phyloP scores from a whole-genome alignment of 306 rosid genomes.

The Begonia loranthoides region DNA sequence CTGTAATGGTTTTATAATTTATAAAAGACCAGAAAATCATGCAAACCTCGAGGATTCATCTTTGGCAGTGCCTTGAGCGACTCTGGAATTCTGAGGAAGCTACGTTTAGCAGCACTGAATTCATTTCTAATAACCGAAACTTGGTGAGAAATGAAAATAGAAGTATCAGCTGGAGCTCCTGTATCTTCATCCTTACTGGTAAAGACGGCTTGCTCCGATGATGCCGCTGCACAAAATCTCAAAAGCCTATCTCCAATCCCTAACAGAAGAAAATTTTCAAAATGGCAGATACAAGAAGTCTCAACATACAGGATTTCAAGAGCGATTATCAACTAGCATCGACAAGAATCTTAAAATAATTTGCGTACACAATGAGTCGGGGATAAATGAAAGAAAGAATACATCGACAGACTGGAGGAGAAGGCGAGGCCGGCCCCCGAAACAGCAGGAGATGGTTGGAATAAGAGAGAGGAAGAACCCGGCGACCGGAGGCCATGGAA shows the following conservation, averaged over 20 bases:
- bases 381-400: neutral
- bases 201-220: conserved; percentile 13
- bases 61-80: conserved; percentile 48
- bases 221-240: conserved; percentile 21
- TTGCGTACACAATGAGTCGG: too few species aligned
- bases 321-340: too few species aligned
- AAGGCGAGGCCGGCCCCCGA: conserved; percentile 22
- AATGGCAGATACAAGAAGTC: too few species aligned
- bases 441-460: conserved; percentile 20
- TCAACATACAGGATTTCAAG: too few species aligned
- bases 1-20: neutral
- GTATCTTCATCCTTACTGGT: conserved; percentile 11
- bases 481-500: conserved; percentile 50
- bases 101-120: conserved; percentile 50
- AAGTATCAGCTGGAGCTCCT: conserved; percentile 8
- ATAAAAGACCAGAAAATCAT: neutral
- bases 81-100: conserved; percentile 50
- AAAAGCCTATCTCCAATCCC: conserved; percentile 36
- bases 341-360: too few species aligned
- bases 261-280: conserved; percentile 1
- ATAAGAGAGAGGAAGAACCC: conserved; percentile 19
- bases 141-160: conserved; percentile 22
- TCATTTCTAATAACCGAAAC: conserved; percentile 38
- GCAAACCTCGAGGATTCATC: conserved; percentile 68
- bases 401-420: conserved; percentile 33